These are phyloP conservation scores for Podochytrium sp. DNA, from an alignment of 192 early-diverging fungal species.

Conservation along the genomic window DNA sequence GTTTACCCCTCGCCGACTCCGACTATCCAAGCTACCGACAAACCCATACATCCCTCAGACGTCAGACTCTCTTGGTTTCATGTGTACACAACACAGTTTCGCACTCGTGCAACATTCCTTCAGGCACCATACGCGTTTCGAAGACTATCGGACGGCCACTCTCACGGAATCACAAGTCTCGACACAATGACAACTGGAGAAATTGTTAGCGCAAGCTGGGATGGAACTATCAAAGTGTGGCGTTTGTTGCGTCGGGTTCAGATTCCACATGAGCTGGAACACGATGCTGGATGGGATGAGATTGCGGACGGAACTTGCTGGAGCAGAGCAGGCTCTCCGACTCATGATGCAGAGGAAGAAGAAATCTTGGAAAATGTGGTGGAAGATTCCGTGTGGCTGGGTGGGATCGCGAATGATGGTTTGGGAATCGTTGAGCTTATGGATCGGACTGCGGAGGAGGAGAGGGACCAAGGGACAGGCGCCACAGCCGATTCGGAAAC, in stretches of 20 bases:
- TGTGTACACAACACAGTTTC: slow-evolving; percentile 12
- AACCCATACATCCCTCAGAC: background rate
- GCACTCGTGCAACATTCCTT: slow-evolving; percentile 5
- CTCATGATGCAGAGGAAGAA: background rate
- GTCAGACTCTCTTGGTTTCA: slow-evolving; percentile 15
- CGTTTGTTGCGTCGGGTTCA: background rate
- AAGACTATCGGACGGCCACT: background rate
- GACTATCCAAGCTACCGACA: background rate
- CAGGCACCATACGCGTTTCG: slow-evolving; percentile 24
- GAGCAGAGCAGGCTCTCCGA: background rate
- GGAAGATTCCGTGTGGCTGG: slow-evolving; percentile 18
- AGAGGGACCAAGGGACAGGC: background rate
- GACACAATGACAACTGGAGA: background rate
- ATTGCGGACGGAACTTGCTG: background rate
- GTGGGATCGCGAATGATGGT: slow-evolving; percentile 18
- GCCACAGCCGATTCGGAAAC: background rate
- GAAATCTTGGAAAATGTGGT: background rate
- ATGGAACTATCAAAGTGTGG: slow-evolving; percentile 24
- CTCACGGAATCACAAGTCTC: slow-evolving; percentile 20
- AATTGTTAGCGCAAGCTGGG: slow-evolving; percentile 18
- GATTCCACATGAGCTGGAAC: background rate
- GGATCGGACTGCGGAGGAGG: background rate
- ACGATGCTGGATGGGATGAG: background rate
- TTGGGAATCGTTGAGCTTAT: slow-evolving; percentile 14
- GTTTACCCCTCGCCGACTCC: background rate